Percentiles rank a stretch among this genome's conserved stretches.
Evolutionary conservation across 2,329 filamentous ascomycete genomes (phyloP).

Genomic region (Alternaria atra): DNA sequence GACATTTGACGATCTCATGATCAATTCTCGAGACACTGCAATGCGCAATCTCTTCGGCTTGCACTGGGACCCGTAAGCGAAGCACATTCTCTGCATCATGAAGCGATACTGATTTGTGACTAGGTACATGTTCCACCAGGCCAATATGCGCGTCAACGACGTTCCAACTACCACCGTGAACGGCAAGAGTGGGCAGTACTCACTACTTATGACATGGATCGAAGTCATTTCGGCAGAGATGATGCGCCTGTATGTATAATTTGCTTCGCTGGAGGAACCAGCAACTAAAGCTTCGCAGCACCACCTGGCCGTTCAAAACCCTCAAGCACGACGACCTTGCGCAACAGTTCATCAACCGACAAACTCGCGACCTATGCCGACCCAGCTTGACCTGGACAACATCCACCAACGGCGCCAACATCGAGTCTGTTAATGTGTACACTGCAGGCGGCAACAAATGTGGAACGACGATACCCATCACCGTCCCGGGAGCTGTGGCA

Average conservation of each 20-base stretch:
- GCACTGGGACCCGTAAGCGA: conserved; percentile 58
- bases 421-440: conserved; percentile 61
- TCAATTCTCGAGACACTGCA: conserved; percentile 62
- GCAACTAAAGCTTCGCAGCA: conserved; percentile 29
- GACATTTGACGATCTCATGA: conserved; percentile 62
- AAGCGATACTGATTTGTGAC: conserved; percentile 10
- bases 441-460: conserved; percentile 61
- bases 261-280: background rate
- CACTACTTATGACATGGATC: conserved; percentile 66
- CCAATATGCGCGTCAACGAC: conserved; percentile 64
- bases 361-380: conserved; percentile 62
- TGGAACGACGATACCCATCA: conserved; percentile 63
- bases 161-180: conserved; percentile 60
- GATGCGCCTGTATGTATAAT: conserved; percentile 55
- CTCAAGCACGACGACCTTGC: conserved; percentile 66
- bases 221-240: conserved; percentile 65
- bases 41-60: conserved; percentile 66
- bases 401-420: conserved; percentile 54
- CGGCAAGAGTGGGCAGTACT: conserved; percentile 57
- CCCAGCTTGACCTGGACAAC: conserved; percentile 60
- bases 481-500: conserved; percentile 59
- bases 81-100: background rate
- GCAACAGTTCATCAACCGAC: conserved; percentile 61
- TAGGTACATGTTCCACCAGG: conserved; percentile 71
- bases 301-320: conserved; percentile 63